Evolutionary conservation across 345 rosid genomes (phyloP).

Genomic region (Eucalyptus polybractea): DNA sequence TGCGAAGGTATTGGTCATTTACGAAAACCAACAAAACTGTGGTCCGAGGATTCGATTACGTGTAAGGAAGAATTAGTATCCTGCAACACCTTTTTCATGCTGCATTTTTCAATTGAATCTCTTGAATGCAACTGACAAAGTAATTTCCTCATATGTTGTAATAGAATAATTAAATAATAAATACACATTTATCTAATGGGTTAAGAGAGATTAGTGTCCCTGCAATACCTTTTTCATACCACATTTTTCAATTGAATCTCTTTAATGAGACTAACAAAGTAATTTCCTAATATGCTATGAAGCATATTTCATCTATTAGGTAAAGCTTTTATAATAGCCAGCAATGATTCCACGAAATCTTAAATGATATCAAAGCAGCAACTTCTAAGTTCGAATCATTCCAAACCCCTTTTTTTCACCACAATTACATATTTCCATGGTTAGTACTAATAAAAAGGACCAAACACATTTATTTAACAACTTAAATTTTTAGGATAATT

Average conservation of each 20-base stretch:
- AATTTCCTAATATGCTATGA: neutral
- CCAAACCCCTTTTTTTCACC: no score
- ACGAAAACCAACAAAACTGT: neutral
- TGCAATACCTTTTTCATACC: rapidly evolving
- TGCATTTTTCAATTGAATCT: neutral
- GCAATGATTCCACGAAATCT: no score
- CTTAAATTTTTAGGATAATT: no score
- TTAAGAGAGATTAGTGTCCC: neutral
- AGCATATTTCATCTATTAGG: no score
- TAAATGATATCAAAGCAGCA: rapidly evolving
- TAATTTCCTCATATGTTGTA: neutral
- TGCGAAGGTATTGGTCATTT: neutral
- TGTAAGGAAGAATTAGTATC: neutral
- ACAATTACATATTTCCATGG: neutral
- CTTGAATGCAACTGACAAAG: neutral
- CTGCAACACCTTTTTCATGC: neutral
- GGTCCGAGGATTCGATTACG: neutral
- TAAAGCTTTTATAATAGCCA: no score
- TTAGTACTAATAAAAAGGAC: no score
- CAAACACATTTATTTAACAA: no score
- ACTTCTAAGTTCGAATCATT: neutral
- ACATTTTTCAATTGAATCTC: neutral
- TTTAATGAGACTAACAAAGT: neutral
- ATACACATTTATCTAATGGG: neutral
- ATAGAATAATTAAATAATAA: neutral